phyloP scores from a whole-genome alignment of 2,329 filamentous ascomycete genomes.

The Xylariaceae sp. region DNA sequence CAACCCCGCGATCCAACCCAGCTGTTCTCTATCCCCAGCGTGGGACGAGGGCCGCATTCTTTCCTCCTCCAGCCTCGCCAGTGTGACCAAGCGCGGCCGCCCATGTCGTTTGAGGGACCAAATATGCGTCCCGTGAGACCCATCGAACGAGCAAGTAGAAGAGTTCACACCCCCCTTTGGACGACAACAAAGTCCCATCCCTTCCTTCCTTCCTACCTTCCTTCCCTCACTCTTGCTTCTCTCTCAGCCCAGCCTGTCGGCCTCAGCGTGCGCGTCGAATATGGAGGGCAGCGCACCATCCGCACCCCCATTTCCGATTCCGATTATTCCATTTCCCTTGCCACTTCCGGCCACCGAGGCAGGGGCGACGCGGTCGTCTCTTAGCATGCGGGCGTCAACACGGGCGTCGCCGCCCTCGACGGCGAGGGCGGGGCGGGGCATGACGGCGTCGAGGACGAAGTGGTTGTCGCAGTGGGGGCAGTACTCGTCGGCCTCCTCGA shows the following conservation, averaged over 20 bases:
- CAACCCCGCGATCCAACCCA: slow-evolving; percentile 12
- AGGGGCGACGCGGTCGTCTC: slow-evolving; percentile 78
- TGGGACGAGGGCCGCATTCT: no score
- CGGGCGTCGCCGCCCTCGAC: slow-evolving; percentile 88
- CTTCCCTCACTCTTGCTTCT: slow-evolving; percentile 1
- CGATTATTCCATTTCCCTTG: no score
- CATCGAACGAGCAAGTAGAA: no score
- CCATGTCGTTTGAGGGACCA: no score
- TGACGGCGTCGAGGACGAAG: slow-evolving; percentile 83
- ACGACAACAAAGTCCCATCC: neutral
- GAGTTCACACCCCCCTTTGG: no score
- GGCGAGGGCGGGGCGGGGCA: slow-evolving; percentile 73
- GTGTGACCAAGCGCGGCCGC: no score
- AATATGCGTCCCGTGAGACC: no score
- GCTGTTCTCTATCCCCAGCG: neutral
- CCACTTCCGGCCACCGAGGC: no score
- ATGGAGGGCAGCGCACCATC: slow-evolving; percentile 53
- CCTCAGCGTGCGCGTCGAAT: slow-evolving; percentile 69
- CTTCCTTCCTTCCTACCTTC: neutral
- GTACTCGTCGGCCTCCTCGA: slow-evolving; percentile 96
- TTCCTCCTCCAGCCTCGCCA: no score
- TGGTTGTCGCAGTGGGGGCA: slow-evolving; percentile 99
- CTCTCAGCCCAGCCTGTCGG: slow-evolving; percentile 65
- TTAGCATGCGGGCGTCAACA: slow-evolving; percentile 83
- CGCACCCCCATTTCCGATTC: no score